Conservation (phyloP, 73 alveolate species). For the Uronychia binucleata region DNA sequence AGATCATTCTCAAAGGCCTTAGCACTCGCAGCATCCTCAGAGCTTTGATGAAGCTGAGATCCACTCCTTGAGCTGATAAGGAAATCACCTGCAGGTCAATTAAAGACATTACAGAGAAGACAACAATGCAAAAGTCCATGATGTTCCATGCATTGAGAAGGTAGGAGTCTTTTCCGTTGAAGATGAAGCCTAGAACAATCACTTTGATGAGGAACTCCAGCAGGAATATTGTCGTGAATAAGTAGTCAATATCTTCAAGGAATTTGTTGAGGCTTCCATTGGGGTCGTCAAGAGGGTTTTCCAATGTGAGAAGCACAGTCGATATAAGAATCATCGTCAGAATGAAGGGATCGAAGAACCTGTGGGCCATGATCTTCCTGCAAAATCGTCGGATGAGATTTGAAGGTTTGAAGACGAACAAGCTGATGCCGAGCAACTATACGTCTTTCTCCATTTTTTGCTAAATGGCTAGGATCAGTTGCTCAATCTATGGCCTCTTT, state of each 20-base stretch:
- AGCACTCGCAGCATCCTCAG: constrained; percentile 9
- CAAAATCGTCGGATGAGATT: not conserved
- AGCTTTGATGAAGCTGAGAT: constrained; percentile 13
- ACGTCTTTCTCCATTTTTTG: not conserved
- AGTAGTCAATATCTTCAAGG: constrained; percentile 4
- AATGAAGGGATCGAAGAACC: not conserved
- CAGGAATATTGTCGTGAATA: constrained; percentile 9
- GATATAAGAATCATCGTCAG: not conserved
- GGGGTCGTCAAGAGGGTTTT: not conserved
- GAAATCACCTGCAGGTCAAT: no score
- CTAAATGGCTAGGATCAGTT: no score
- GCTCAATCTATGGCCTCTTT: no score
- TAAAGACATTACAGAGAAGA: constrained; percentile 4
- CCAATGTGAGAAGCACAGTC: not conserved
- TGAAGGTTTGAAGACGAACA: not conserved
- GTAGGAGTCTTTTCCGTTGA: constrained; percentile 28
- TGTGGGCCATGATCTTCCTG: not conserved
- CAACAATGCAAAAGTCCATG: constrained; percentile 13
- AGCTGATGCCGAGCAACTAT: not conserved
- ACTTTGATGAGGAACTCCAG: constrained; percentile 19
- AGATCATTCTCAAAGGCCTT: not conserved
- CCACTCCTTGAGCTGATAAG: not conserved
- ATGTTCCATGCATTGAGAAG: constrained; percentile 16
- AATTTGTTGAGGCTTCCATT: not conserved
- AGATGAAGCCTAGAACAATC: constrained; percentile 7